Evolutionary conservation across 345 rosid species (phyloP), one percentile per base, ranked within the genome.

Genomic region (Sonneratia caseolaris): DNA sequence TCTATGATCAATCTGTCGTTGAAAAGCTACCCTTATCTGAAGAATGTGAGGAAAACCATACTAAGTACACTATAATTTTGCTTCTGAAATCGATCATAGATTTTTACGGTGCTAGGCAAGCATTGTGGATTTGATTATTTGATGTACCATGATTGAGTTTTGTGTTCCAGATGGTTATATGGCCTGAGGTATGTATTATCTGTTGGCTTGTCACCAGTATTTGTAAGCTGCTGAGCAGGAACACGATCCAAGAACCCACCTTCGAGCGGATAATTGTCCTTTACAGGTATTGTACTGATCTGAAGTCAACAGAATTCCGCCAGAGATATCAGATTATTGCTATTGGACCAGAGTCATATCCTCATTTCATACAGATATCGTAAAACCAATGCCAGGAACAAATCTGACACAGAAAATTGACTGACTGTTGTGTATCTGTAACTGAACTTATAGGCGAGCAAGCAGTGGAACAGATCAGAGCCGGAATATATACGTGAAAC

Each of bases 171-270:
- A 57, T 57, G 64, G 59, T 57, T 37, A 32, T 70, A 43, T 37
- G 59, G 21, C 49, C 32, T 59, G 37, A 32, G 12, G 56, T 19
- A 18, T 55, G 32, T 40, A 19, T 47, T 64, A 4, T 24, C 22
- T 9, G 51, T 22, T 73, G 38, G 49, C 72, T 73, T 9, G 43
- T 66, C 67, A 55, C 64, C 88, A 89, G 93, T 70, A 51, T 86
- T 70, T 74, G 73, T 8, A 86, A 89, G 79, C 75, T 89, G 73
- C 74, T 87, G 74, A 76, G 79, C 69, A 80, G 82, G 86, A 75
- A 79, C 75, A 89, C 90, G 32, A 85, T 89, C 79, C 96, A 89
- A 81, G 95, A 89, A 75, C 96, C 96, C 16, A 87, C 91, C 49
- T 88, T 90, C 72, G 87, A 86, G 57, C 81, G 97, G 70, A 89